phyloP scores from a whole-genome alignment of 2,329 filamentous ascomycete genomes.

The Aspergillus sp. region DNA sequence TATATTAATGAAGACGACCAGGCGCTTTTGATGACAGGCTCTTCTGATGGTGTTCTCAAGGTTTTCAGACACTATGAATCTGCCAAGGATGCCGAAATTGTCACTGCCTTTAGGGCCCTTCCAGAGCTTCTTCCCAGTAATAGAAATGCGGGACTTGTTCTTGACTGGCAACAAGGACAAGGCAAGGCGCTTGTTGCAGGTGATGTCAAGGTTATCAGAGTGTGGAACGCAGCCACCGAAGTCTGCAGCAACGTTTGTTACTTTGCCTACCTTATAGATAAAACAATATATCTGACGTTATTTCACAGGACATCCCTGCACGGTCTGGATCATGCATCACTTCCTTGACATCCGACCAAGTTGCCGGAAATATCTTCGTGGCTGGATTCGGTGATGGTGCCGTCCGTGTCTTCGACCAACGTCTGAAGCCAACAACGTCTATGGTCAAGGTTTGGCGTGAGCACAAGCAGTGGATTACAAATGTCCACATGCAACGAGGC shows the following conservation, averaged over 20 bases:
- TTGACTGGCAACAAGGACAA: conserved; percentile 98
- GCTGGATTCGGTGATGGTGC: conserved; percentile 95
- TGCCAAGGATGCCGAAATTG: conserved; percentile 68
- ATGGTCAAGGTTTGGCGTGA: conserved; percentile 98
- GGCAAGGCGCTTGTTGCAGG: conserved; percentile 92
- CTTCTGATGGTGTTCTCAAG: conserved; percentile 88
- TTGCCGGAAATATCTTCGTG: conserved; percentile 92
- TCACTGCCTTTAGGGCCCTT: conserved; percentile 83
- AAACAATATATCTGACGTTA: conserved; percentile 1
- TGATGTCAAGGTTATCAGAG: conserved; percentile 87
- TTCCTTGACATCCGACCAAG: conserved; percentile 91
- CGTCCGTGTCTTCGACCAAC: conserved; percentile 87
- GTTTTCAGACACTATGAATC: conserved; percentile 90
- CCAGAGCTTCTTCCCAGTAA: conserved; percentile 92
- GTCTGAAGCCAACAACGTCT: conserved; percentile 71
- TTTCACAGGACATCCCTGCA: conserved; percentile 71
- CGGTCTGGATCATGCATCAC: conserved; percentile 94
- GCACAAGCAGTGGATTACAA: conserved; percentile 91
- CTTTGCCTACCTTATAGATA: not conserved
- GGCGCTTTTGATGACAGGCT: conserved; percentile 87
- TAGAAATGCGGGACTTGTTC: conserved; percentile 89
- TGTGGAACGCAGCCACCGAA: conserved; percentile 93
- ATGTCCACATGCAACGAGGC: conserved; percentile 92
- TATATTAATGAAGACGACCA: conserved; percentile 99
- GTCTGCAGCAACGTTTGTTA: conserved; percentile 65